Percentiles rank a stretch among this genome's conserved stretches.
Conservation (phyloP, 2,329 filamentous ascomycete species). For the Aspergillus fumigatiaffinis region DNA sequence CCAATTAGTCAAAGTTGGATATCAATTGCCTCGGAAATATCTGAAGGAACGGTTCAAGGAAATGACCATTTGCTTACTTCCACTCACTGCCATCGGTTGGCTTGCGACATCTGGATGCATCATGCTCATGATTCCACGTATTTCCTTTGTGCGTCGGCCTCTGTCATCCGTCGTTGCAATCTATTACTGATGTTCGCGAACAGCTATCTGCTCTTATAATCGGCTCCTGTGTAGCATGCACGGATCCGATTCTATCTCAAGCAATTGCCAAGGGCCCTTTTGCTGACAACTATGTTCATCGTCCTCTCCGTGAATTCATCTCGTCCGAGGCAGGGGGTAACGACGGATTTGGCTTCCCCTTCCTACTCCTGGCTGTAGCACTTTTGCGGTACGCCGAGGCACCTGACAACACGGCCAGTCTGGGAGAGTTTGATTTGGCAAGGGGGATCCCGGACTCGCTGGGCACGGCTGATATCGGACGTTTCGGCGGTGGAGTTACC, state of each 20-base stretch:
- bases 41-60: conserved; percentile 48
- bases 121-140: conserved; percentile 51
- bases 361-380: conserved; percentile 56
- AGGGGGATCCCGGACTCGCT: conserved; percentile 25
- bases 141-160: conserved; percentile 40
- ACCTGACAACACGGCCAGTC: conserved; percentile 16
- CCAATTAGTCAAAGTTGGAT: conserved; percentile 61
- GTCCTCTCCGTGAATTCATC: conserved; percentile 57
- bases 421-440: conserved; percentile 15
- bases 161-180: background rate
- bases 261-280: conserved; percentile 61
- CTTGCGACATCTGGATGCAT: conserved; percentile 55
- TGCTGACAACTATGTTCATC: conserved; percentile 58
- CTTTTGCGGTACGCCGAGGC: conserved; percentile 53
- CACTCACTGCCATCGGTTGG: conserved; percentile 63
- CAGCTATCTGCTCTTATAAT: conserved; percentile 54
- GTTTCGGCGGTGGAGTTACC: conserved; percentile 50
- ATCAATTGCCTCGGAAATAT: conserved; percentile 58
- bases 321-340: conserved; percentile 60
- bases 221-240: conserved; percentile 59
- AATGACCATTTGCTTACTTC: conserved; percentile 53
- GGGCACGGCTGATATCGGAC: conserved; percentile 44
- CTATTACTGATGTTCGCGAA: background rate
- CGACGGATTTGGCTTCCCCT: conserved; percentile 61
- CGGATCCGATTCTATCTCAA: conserved; percentile 60